Base-by-base conservation (phyloP, 2,329 filamentous ascomycete species). In the Tricladium varicosporioides region DNA sequence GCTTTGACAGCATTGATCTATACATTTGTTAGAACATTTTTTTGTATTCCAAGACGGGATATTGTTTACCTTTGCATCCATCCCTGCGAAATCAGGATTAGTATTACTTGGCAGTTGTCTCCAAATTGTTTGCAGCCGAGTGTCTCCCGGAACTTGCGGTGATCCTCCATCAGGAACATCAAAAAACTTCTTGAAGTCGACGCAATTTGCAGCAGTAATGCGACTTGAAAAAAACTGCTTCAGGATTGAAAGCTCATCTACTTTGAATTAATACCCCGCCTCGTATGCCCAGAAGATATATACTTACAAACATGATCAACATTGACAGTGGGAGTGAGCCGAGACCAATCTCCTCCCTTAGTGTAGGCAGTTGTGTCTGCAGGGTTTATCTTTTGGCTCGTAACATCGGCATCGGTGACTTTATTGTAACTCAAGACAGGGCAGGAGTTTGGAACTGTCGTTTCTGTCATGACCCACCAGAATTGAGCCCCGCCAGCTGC, bases 381-480 rank as follows among this genome's bases (percentile, higher is more conserved):
- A 31, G 19, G 19, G 11, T 53, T 53, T 11, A 53, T 53, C 27
- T 46, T 53, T 27, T 53, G 51, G 14, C n/a, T 45, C 11, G 42
- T 46, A 5, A 53, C 42, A 10, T 14, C 22, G 9, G 42, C n/a
- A 32, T 53, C 51, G 2, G 51, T 32, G 19, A 53, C 51, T 32
- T 46, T 33, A 15, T 53, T 47, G 31, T 53, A 53, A 27, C 16
- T 14, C 22, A 53, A 18, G n/a, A 53, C 51, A 10, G 51, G 51
- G 51, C 51, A 53, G 13, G 19, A 45, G 7, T 36, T 46, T 46
- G 42, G 42, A 43, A 22, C 51, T 31, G 22, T 33, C 9, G 51
- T 53, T 19, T 53, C 51, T 33, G 51, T 53, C 51, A 53, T 53
- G 19, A 53, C 51, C 40, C 42, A 53, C 51, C 51, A 53, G n/a